Percentiles rank a stretch among this genome's conserved stretches.
Evolutionary conservation across 306 rosid genomes (phyloP).

Genomic region (Geum urbanum): DNA sequence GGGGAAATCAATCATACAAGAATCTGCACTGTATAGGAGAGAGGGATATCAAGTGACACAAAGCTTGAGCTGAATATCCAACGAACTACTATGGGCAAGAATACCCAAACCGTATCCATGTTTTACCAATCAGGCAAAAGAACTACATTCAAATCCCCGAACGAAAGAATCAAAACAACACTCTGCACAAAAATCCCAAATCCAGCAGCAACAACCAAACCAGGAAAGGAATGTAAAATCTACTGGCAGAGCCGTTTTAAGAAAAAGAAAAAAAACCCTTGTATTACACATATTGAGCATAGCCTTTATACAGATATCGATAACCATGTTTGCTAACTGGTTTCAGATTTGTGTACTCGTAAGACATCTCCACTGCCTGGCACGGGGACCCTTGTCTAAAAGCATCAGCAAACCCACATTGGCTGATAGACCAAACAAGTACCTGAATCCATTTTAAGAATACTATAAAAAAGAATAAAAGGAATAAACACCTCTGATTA

Average conservation of each 20-base stretch:
- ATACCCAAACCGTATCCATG: slow-evolving; percentile 34
- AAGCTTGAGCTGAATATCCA: slow-evolving; percentile 33
- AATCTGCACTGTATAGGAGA: slow-evolving; percentile 48
- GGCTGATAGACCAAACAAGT: slow-evolving; percentile 55
- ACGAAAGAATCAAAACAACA: slow-evolving; percentile 36
- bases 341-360: slow-evolving; percentile 62
- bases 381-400: slow-evolving; percentile 53
- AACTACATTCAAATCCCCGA: slow-evolving; percentile 40
- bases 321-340: slow-evolving; percentile 26
- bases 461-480: slow-evolving; percentile 8
- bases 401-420: slow-evolving; percentile 73
- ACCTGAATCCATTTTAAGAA: slow-evolving; percentile 49
- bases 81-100: slow-evolving; percentile 23
- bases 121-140: slow-evolving; percentile 38
- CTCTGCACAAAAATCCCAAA: slow-evolving; percentile 45
- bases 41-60: slow-evolving; percentile 28
- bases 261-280: slow-evolving; percentile 26
- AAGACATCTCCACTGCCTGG: slow-evolving; percentile 72
- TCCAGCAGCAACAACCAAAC: slow-evolving; percentile 41
- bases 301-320: slow-evolving; percentile 20
- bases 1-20: slow-evolving; percentile 31
- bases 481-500: not conserved
- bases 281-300: slow-evolving; percentile 27
- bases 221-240: slow-evolving; percentile 15
- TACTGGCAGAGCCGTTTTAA: slow-evolving; percentile 23